These are phyloP conservation scores for Coemansia sp. DNA, from an alignment of 192 early-diverging fungal species.

Conservation along the genomic window DNA sequence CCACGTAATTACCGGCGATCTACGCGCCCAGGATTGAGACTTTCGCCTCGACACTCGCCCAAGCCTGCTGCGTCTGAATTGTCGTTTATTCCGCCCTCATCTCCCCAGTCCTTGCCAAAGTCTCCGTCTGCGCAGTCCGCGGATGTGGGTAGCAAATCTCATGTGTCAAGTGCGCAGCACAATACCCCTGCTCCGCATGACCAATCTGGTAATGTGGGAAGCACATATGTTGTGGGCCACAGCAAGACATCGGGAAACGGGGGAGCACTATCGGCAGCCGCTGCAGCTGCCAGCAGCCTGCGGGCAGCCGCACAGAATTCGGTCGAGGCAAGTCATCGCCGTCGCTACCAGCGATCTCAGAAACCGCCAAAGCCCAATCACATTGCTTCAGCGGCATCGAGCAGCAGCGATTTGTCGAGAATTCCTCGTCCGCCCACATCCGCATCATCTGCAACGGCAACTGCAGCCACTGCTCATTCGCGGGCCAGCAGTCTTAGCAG, in stretches of 20 bases:
- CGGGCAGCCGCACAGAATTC: too few species aligned
- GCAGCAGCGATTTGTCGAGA: too few species aligned
- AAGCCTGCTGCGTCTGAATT: background rate
- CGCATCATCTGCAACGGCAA: background rate
- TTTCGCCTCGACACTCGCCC: slow-evolving; percentile 6
- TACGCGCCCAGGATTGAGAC: slow-evolving; percentile 5
- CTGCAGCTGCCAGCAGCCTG: background rate
- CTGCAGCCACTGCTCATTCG: background rate
- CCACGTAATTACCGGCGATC: slow-evolving; percentile 18
- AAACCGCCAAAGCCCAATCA: background rate
- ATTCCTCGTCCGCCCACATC: too few species aligned
- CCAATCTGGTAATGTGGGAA: too few species aligned
- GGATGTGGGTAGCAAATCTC: background rate
- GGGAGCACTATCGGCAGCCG: background rate
- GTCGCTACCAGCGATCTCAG: slow-evolving; percentile 5
- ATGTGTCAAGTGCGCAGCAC: background rate
- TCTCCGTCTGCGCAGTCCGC: background rate
- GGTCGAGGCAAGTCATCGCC: background rate
- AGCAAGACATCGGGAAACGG: too few species aligned
- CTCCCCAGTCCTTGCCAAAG: background rate
- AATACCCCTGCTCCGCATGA: too few species aligned
- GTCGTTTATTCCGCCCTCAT: slow-evolving; percentile 13
- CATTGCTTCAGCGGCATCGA: too few species aligned
- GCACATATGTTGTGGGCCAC: too few species aligned
- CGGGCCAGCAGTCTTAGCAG: slow-evolving; percentile 3